Evolutionary conservation across 495 filamentous ascomycete species (phyloP), one percentile per base, ranked within the genome.

Genomic region (Penicillium longicatenatum): DNA sequence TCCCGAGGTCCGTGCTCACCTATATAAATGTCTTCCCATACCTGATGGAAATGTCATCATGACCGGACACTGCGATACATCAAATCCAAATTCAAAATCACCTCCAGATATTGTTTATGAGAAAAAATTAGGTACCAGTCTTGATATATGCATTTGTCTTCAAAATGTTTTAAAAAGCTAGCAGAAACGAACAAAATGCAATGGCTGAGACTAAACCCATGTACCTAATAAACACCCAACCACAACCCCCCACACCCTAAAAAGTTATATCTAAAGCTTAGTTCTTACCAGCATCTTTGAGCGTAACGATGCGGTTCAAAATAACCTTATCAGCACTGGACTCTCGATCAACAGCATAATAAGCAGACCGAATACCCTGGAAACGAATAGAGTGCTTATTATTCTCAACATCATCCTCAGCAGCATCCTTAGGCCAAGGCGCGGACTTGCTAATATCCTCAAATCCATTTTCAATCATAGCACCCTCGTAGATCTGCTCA

Each of bases 311-410:
- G 41, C 91, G 83, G 75, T 97, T 98, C 26, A 98, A 73, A 54
- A 98, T 84, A 47, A 97, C 74, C 66, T 85, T 89, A 31, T 87
- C 87, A 30, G 84, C 84, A 3, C 82, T 89, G n/a, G 82, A 86
- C 65, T 96, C 93, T 8, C 81, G 82, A 69, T 98, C 94, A 67
- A 96, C 71, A 35, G 85, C 76, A 75, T 81, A 97, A 70, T 97
- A 98, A 12, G 86, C 94, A 49, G 93, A 87, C 19, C 95, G 83
- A 82, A 97, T 84, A 12, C 84, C 94, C 76, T 98, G 95, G 82
- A 98, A 98, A 19, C 95, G 79, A 1, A 97, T 87, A 46, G 82
- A 87, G 70, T 93, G 74, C 63, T 85, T 80, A 19, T 77, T 79
- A 17, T 78, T 71, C 68, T 89, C 87, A 2, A 61, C 55, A 54